Evolutionary conservation across 805 yeast species (phyloP).

Genomic region (Wickerhamiella cacticola): DNA sequence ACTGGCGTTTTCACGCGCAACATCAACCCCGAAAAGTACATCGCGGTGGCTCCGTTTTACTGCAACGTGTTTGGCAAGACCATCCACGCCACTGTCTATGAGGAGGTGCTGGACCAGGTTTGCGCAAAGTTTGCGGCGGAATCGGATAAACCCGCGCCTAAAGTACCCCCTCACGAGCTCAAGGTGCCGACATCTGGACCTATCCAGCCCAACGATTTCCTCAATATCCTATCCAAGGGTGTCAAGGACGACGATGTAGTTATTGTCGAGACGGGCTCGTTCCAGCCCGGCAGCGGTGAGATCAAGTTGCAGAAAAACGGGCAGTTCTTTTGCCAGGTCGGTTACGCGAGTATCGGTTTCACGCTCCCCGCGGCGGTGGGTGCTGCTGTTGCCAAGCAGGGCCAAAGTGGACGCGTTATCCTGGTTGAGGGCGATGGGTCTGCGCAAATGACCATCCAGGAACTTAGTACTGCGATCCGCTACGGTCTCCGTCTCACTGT

Average conservation of each 20-base stretch:
- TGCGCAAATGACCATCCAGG: constrained; percentile 90
- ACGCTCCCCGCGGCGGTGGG: constrained; percentile 83
- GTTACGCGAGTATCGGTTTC: constrained; percentile 78
- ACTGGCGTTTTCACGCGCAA: constrained; percentile 50
- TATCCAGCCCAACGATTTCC: constrained; percentile 28
- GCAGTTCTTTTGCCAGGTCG: constrained; percentile 46
- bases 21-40: constrained; percentile 33
- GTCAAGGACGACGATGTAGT: constrained; percentile 54
- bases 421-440: constrained; percentile 87
- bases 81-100: constrained; percentile 37
- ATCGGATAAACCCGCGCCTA: background rate
- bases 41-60: constrained; percentile 44
- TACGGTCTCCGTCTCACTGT: constrained; percentile 52
- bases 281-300: constrained; percentile 67
- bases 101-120: constrained; percentile 39
- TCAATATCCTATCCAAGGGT: constrained; percentile 33
- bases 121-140: constrained; percentile 25
- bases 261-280: constrained; percentile 75
- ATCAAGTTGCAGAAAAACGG: constrained; percentile 45
- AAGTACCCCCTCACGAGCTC: constrained; percentile 18
- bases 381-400: constrained; percentile 40
- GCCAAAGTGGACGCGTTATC: constrained; percentile 42
- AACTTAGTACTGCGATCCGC: constrained; percentile 52
- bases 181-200: constrained; percentile 26
- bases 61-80: constrained; percentile 36